A percentile compares a stretch with the other conserved stretches of the same genome.
phyloP scores from a whole-genome alignment of 495 filamentous ascomycete genomes.

The Extremus antarcticus region DNA sequence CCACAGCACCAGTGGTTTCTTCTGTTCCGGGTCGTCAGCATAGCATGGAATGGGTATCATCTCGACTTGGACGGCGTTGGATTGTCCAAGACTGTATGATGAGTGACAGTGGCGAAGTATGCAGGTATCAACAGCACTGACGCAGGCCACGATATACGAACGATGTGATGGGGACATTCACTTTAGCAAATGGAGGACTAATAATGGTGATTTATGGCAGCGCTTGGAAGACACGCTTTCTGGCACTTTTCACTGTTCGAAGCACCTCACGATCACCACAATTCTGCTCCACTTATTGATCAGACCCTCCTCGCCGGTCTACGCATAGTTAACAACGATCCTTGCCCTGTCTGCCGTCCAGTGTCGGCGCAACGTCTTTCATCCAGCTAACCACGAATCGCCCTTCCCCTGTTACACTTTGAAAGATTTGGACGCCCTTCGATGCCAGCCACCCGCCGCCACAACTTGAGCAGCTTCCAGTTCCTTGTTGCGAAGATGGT shows the following conservation, averaged over 20 bases:
- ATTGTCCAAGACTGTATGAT: background rate
- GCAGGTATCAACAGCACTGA: background rate
- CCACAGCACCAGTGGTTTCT: too few relatives aligned
- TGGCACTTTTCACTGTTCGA: too few relatives aligned
- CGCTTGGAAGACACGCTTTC: too few relatives aligned
- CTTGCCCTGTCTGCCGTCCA: background rate
- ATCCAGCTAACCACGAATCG: background rate
- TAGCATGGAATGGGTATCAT: too few relatives aligned
- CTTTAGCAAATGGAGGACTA: background rate
- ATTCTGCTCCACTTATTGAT: too few relatives aligned
- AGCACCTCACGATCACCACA: too few relatives aligned
- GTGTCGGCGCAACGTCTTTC: background rate
- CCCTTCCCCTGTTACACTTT: background rate
- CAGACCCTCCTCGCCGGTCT: too few relatives aligned
- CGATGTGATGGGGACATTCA: background rate
- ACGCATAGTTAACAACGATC: too few relatives aligned
- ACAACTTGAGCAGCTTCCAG: background rate
- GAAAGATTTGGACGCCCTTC: background rate
- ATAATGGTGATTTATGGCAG: background rate
- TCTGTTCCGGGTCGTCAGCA: too few relatives aligned
- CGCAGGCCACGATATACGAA: background rate
- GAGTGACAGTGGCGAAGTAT: too few relatives aligned
- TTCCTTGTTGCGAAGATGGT: background rate
- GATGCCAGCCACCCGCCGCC: background rate
- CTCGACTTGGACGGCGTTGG: too few relatives aligned